These are phyloP conservation scores for Leccinum barrowsii DNA, from an alignment of 768 basidiomycete genomes.

Conservation along the genomic window DNA sequence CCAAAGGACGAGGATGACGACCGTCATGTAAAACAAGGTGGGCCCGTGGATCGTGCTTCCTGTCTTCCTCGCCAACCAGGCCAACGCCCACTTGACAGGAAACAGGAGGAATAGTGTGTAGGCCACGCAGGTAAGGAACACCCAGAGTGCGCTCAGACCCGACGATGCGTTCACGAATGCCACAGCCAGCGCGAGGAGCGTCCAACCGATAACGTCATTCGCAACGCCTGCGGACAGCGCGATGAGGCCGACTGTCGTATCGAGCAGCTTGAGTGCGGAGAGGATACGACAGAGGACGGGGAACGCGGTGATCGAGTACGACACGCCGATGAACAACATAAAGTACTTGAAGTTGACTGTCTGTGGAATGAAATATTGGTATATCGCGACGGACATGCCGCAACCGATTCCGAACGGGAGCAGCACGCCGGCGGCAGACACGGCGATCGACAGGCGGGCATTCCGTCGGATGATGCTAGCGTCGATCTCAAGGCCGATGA, in stretches of 20 bases:
- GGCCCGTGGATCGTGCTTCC: slow-evolving; percentile 83
- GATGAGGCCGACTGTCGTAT: slow-evolving; percentile 90
- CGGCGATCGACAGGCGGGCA: slow-evolving; percentile 57
- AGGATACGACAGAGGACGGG: slow-evolving; percentile 44
- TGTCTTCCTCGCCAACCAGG: slow-evolving; percentile 71
- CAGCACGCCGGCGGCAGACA: slow-evolving; percentile 74
- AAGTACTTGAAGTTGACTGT: slow-evolving; percentile 76
- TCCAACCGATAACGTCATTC: slow-evolving; percentile 88
- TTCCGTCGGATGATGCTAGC: slow-evolving; percentile 72
- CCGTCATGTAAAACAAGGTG: slow-evolving; percentile 84
- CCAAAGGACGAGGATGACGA: slow-evolving; percentile 77
- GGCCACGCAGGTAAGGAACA: slow-evolving; percentile 74
- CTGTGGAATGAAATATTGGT: slow-evolving; percentile 64
- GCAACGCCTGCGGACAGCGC: slow-evolving; percentile 92
- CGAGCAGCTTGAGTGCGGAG: slow-evolving; percentile 84
- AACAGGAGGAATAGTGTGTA: slow-evolving; percentile 79
- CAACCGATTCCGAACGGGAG: slow-evolving; percentile 88
- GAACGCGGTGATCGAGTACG: slow-evolving; percentile 85
- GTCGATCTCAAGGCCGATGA: slow-evolving; percentile 93
- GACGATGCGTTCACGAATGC: slow-evolving; percentile 87
- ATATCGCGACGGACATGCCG: slow-evolving; percentile 69
- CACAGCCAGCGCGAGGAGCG: slow-evolving; percentile 82
- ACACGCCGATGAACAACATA: slow-evolving; percentile 91
- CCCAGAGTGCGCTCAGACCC: slow-evolving; percentile 81
- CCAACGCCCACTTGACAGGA: slow-evolving; percentile 56